Percentiles rank a stretch among this genome's conserved stretches.
Conservation (phyloP, 2,329 filamentous ascomycete species). For the Phyllachora maydis region DNA sequence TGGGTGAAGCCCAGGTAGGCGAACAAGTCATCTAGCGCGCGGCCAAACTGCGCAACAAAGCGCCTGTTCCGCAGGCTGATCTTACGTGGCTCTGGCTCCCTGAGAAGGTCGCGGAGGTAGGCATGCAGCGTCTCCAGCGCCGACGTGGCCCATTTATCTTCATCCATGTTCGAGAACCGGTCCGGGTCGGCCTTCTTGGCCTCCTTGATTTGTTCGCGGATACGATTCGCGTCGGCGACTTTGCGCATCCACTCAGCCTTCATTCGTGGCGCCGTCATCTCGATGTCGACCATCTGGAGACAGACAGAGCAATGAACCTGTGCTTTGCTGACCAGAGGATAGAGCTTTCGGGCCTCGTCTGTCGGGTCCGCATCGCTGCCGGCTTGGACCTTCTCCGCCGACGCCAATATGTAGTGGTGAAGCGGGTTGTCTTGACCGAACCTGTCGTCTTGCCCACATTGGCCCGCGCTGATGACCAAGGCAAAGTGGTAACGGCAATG, state of each 20-base stretch:
- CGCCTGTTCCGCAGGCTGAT: constrained; percentile 36
- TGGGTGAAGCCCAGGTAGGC: constrained; percentile 26
- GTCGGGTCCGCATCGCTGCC: constrained; percentile 1
- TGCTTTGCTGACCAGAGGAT: constrained; percentile 15
- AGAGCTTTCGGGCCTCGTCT: constrained; percentile 15
- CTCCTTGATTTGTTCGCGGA: constrained; percentile 14
- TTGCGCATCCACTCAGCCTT: constrained; percentile 17
- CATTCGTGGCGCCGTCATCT: constrained; percentile 28
- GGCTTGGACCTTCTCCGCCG: constrained; percentile 3
- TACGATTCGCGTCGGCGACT: constrained; percentile 22
- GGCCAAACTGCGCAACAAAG: constrained; percentile 30
- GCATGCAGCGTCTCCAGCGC: constrained; percentile 23
- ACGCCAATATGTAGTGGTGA: constrained; percentile 8
- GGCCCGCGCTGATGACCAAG: constrained; percentile 8
- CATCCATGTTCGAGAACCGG: constrained; percentile 21
- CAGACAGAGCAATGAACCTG: constrained; percentile 21
- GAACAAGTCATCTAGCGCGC: constrained; percentile 26
- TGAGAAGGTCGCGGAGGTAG: constrained; percentile 28
- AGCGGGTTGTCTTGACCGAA: constrained; percentile 3
- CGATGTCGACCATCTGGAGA: constrained; percentile 19
- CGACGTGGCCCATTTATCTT: constrained; percentile 17
- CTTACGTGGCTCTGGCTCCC: constrained; percentile 13
- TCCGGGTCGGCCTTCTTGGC: constrained; percentile 18
- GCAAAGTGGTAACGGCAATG: constrained; percentile 13
- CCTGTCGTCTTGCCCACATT: too few species aligned